Evolutionary conservation across 2,329 filamentous ascomycete genomes (phyloP).

Genomic region (Aspergillus clavatus): DNA sequence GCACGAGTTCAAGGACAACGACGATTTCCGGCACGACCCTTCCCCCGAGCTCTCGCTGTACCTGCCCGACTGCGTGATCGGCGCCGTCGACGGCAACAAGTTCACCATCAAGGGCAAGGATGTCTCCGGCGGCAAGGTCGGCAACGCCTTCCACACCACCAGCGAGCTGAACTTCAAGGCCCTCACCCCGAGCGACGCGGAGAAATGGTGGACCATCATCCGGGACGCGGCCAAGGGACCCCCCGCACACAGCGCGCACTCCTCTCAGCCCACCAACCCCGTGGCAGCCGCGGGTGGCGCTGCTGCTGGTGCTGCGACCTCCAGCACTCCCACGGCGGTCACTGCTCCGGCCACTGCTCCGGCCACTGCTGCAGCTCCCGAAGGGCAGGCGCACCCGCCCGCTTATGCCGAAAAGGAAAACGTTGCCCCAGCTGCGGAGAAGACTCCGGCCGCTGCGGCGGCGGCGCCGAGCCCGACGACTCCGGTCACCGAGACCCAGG

Average conservation of each 20-base stretch:
- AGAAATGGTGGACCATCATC: conserved; percentile 80
- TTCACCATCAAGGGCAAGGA: conserved; percentile 97
- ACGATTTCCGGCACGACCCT: conserved; percentile 56
- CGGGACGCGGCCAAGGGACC: conserved; percentile 26
- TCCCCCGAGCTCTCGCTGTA: conserved; percentile 84
- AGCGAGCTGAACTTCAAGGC: conserved; percentile 87
- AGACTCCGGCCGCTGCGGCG: not conserved
- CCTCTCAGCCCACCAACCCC: conserved; percentile 12
- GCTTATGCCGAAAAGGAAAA: conserved; percentile 23
- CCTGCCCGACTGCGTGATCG: conserved; percentile 82
- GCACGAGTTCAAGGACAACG: conserved; percentile 94
- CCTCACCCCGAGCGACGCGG: conserved; percentile 70
- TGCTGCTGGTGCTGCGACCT: not conserved
- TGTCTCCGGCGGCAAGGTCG: conserved; percentile 67
- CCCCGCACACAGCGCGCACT: conserved; percentile 8
- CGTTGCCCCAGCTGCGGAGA: conserved; percentile 2
- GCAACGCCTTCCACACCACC: conserved; percentile 72
- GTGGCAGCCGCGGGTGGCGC: conserved; percentile 1
- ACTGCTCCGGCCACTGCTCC: no score
- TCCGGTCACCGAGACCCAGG: not conserved
- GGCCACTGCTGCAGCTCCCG: not conserved
- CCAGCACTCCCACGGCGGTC: conserved; percentile 4
- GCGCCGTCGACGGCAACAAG: conserved; percentile 67
- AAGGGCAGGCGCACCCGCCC: conserved; percentile 15
- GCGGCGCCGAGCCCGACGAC: not conserved